Percentiles rank a stretch among this genome's conserved stretches.
Evolutionary conservation across 176 grass and related monocot species (phyloP).

Genomic region (Chloris gayana): DNA sequence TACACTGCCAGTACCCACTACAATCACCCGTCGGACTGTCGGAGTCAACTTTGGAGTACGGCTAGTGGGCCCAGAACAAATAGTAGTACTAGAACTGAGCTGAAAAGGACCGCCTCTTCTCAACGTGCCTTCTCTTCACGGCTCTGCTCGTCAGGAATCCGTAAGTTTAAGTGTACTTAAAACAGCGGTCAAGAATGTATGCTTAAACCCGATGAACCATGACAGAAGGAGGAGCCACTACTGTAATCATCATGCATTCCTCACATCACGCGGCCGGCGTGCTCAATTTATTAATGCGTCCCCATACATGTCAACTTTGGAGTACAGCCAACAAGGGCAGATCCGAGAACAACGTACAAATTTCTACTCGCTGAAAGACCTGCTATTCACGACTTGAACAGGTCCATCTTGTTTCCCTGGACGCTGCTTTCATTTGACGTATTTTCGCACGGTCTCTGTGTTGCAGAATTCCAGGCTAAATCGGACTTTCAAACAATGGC

Average conservation of each 20-base stretch:
- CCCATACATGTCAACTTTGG: slow-evolving; percentile 35
- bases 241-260: too few relatives aligned
- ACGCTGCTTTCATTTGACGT: not conserved
- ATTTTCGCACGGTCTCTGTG: not conserved
- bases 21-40: not conserved
- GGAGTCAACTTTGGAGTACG: not conserved
- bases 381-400: not conserved
- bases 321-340: slow-evolving; percentile 21
- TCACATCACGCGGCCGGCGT: too few relatives aligned
- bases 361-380: not conserved
- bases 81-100: not conserved
- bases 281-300: not conserved
- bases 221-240: too few relatives aligned
- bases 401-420: slow-evolving; percentile 33
- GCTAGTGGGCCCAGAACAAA: not conserved
- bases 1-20: not conserved
- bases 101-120: too few relatives aligned
- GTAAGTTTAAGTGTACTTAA: too few relatives aligned
- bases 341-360: not conserved
- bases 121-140: too few relatives aligned
- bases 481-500: not conserved
- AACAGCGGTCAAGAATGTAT: too few relatives aligned
- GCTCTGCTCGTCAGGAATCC: too few relatives aligned
- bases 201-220: too few relatives aligned
- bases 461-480: not conserved